phyloP scores from a whole-genome alignment of 495 filamentous ascomycete genomes.

The Penicillium silybi region DNA sequence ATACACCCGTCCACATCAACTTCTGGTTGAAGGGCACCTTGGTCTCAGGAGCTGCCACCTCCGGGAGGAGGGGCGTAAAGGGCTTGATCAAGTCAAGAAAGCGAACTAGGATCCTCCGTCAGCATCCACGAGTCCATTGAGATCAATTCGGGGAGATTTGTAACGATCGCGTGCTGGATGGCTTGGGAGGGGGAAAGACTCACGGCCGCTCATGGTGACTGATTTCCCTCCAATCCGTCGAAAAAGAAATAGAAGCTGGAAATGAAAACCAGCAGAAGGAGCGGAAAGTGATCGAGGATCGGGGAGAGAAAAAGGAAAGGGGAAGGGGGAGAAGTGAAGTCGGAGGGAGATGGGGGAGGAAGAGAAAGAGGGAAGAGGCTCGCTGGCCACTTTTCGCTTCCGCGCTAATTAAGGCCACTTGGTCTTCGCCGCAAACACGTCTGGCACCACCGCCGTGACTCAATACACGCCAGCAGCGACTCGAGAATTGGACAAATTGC shows the following conservation, averaged over 20 bases:
- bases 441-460: conserved; percentile 9
- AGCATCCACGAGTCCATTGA: conserved; percentile 31
- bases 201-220: conserved; percentile 48
- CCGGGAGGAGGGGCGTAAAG: conserved; percentile 97
- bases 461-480: conserved; percentile 1
- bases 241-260: conserved; percentile 43
- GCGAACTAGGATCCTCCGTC: conserved; percentile 61
- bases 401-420: conserved; percentile 48
- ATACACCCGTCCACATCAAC: conserved; percentile 96
- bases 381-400: conserved; percentile 45
- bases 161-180: conserved; percentile 36
- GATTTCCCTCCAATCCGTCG: conserved; percentile 33
- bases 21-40: conserved; percentile 98
- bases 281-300: conserved; percentile 36
- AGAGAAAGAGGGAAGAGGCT: conserved; percentile 33
- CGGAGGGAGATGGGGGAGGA: conserved; percentile 36
- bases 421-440: conserved; percentile 30
- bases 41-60: conserved; percentile 94
- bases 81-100: conserved; percentile 99
- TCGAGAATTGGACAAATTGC: not conserved
- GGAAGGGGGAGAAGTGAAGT: conserved; percentile 28
- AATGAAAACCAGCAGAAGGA: conserved; percentile 54
- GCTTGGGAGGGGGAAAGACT: conserved; percentile 20
- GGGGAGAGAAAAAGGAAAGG: conserved; percentile 37
- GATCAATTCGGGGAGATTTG: conserved; percentile 9